Evolutionary conservation across 306 rosid genomes (phyloP), one percentile per base, ranked within the genome.

Genomic region (Vigna reflexopilosa): DNA sequence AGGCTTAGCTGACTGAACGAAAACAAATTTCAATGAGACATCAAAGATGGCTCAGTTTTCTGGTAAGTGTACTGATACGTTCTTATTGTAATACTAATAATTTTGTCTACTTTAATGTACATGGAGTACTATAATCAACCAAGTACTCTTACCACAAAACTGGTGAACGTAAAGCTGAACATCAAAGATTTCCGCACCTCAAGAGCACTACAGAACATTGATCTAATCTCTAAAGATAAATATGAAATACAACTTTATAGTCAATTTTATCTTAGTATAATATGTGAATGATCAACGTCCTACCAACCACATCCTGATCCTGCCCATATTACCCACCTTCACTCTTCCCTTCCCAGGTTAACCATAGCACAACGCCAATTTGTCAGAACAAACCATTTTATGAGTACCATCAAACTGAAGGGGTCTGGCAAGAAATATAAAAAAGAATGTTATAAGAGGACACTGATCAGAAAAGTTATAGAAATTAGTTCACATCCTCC

Each of bases 81-180:
- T 42, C 28, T 26, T 26, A 2, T 26, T 36, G 58, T 16, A 12
- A 48, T 48, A 17, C 36, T 48, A 47, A 42, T 26, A 15, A 47
- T 28, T 20, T 48, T 6, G 2, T 22, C 73, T 20, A 40, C 10
- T 40, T 40, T 72, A 52, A 54, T 72, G 59, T 3, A 52, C 54
- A 56, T 38, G 40, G 22, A 45, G 36, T 10, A 48, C 64, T 56
- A 26, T 28, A 72, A 50, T 26, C 58, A n/a, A 42, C 15, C 34
- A 26, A 13, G 32, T 80, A 73, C 19, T 45, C 32, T 63, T 49
- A 38, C 50, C 51, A 50, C 51, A 40, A 75, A 68, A 58, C 36
- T 12, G 56, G 58, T 56, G 70, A 76, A 58, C 36, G 24, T 34
- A 71, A 36, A 58, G 30, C 42, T 74, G 38, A 58, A 67, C 67